Percentiles rank a stretch among this genome's conserved stretches.
Evolutionary conservation across 1,139 yeast species (phyloP).

Genomic region (Geotrichum fermentans): DNA sequence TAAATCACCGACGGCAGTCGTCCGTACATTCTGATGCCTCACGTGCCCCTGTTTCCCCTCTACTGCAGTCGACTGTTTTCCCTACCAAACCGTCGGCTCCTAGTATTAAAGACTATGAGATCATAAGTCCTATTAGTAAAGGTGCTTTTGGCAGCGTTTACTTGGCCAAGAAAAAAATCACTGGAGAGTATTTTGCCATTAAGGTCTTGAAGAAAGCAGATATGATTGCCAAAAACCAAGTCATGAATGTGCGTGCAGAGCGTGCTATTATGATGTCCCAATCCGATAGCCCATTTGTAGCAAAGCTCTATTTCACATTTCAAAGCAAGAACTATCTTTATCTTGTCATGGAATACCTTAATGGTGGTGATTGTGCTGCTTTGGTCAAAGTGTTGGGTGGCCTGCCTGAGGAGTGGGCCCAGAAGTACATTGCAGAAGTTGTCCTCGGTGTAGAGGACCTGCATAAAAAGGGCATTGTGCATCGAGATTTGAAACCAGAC

Average conservation of each 20-base stretch:
- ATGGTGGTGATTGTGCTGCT: conserved; percentile 95
- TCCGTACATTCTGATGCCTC: conserved; percentile 27
- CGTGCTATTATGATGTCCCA: conserved; percentile 97
- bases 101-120: conserved; percentile 81
- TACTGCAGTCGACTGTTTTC: conserved; percentile 58
- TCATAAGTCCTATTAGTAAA: conserved; percentile 86
- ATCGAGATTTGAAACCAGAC: conserved; percentile 93
- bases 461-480: conserved; percentile 84
- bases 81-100: conserved; percentile 46
- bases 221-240: conserved; percentile 96
- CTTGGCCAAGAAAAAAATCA: conserved; percentile 70
- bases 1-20: conserved; percentile 30
- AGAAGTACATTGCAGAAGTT: conserved; percentile 81
- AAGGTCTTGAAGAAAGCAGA: conserved; percentile 91
- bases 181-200: conserved; percentile 94
- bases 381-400: conserved; percentile 75
- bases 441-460: conserved; percentile 85
- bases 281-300: conserved; percentile 89
- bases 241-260: conserved; percentile 88
- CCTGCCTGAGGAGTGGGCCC: conserved; percentile 79
- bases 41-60: conserved; percentile 64
- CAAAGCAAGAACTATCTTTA: conserved; percentile 84
- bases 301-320: conserved; percentile 80
- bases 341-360: conserved; percentile 91
- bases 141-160: conserved; percentile 98